These are phyloP conservation scores for Metrosideros polymorpha DNA, from an alignment of 441 rosid genomes.

Conservation along the genomic window DNA sequence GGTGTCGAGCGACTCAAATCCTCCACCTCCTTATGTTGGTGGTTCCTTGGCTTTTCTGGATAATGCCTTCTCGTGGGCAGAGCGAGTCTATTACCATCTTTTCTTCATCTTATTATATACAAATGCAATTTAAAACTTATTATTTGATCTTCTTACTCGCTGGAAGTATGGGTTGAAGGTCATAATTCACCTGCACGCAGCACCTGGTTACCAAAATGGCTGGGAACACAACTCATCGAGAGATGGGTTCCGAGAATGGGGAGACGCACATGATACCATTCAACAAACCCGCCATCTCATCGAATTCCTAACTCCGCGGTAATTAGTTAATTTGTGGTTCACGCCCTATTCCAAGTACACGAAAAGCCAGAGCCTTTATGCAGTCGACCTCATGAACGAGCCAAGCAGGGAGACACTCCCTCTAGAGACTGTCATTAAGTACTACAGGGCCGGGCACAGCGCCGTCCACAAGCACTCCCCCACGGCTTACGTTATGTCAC, in stretches of 20 bases:
- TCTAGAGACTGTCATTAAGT: constrained; percentile 14
- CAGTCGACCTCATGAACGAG: constrained; percentile 46
- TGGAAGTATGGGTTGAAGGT: constrained; percentile 37
- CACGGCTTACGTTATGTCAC: constrained; percentile 40
- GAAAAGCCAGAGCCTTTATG: constrained; percentile 28
- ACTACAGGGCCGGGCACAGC: constrained; percentile 33
- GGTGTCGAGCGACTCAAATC: constrained; percentile 43
- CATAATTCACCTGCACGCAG: constrained; percentile 46
- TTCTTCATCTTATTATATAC: background rate
- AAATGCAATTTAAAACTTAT: background rate
- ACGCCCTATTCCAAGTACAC: background rate
- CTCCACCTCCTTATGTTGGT: constrained; percentile 40
- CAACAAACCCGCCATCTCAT: constrained; percentile 33
- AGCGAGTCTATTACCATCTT: constrained; percentile 11
- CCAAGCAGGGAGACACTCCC: constrained; percentile 28
- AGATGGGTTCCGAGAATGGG: constrained; percentile 53
- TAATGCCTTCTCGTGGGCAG: constrained; percentile 47
- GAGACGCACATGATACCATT: constrained; percentile 29
- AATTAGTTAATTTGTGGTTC: background rate
- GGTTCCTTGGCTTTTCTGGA: constrained; percentile 38
- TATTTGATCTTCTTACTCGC: background rate
- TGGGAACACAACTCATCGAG: constrained; percentile 40
- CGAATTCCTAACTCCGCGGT: constrained; percentile 43
- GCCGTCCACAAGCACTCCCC: constrained; percentile 35
- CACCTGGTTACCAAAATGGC: constrained; percentile 57